Evolutionary conservation across 768 basidiomycete genomes (phyloP), one percentile per base, ranked within the genome.

Genomic region (Naematelia aurantialba): DNA sequence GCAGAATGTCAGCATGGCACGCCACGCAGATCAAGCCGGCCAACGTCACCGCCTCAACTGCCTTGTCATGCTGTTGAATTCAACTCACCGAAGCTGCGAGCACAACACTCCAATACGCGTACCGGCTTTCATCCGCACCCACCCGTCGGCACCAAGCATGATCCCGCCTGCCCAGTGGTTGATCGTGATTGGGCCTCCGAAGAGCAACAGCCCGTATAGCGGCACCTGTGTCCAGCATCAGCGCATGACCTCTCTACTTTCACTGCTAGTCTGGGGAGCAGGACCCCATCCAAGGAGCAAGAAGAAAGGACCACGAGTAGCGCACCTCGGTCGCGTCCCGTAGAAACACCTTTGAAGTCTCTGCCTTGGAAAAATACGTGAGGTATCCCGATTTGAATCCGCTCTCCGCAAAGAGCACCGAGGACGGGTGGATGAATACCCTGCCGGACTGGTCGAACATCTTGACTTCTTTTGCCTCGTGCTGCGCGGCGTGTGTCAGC

Each of bases 41-140:
- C n/a, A n/a, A n/a, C 8, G 34, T 39, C 34, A 39, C 34, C 17
- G 8, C 8, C 34, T 39, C 22, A 48, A 14, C 13, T 48, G n/a
- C 21, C 11, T 11, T 48, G 46, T 21, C 13, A 14, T 5, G 39
- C n/a, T n/a, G 30, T 39, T 48, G 34, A 45, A 12, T 19, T 24
- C 29, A 12, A 67, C 71, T 31, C 71, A 88, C 89, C 89, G 81
- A 11, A 92, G 78, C 64, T 91, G 89, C 69, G 91, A 91, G 44
- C 90, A 87, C 26, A 96, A 81, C 11, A 91, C 85, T 1, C 91
- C 91, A 50, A 94, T 93, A 8, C 91, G 83, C n/a, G 92, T 88
- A 84, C 87, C 89, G 0, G 90, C 89, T 56, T 82, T 84, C 61
- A 94, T 73, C 67, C 83, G 85, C 58, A 96, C 78, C 29, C 63